Conservation (phyloP, 1,139 yeast species). For the Taphrina deformans region DNA sequence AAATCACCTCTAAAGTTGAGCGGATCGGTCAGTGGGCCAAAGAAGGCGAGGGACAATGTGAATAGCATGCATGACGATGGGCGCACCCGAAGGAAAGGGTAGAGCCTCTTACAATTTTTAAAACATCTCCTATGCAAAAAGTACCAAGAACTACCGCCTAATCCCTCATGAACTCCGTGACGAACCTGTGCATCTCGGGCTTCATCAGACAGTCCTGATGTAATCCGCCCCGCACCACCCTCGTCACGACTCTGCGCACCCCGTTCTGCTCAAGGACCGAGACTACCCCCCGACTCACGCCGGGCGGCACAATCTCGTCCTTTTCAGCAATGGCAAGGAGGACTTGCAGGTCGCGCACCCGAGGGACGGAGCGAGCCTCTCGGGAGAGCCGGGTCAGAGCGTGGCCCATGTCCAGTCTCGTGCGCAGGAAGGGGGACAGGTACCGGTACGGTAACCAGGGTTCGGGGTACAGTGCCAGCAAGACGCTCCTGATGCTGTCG, state of each 20-base stretch:
- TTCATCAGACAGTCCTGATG: slow-evolving; percentile 7
- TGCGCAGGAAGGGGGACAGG: slow-evolving; percentile 24
- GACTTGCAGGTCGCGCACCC: background rate
- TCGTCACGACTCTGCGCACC: background rate
- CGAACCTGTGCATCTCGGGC: background rate
- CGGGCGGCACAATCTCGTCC: slow-evolving; percentile 2
- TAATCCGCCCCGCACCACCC: background rate
- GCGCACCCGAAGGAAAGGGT: background rate
- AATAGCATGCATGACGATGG: background rate
- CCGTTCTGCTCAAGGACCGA: background rate
- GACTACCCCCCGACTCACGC: background rate
- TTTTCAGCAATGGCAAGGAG: background rate
- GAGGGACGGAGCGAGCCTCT: background rate
- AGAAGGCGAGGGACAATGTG: background rate
- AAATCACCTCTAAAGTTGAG: background rate
- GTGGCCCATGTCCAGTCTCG: slow-evolving; percentile 1
- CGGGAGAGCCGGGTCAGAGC: slow-evolving; percentile 1
- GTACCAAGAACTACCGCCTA: background rate
- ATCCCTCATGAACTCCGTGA: background rate
- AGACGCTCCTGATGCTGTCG: background rate
- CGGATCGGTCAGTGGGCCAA: background rate
- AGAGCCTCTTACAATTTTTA: no score
- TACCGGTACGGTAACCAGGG: slow-evolving; percentile 30
- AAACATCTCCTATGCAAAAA: background rate
- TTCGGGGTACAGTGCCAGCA: slow-evolving; percentile 26